A percentile compares a stretch with the other conserved stretches of the same genome.
Conservation (phyloP, 495 filamentous ascomycete species). For the Trichoderma asperelloides region DNA sequence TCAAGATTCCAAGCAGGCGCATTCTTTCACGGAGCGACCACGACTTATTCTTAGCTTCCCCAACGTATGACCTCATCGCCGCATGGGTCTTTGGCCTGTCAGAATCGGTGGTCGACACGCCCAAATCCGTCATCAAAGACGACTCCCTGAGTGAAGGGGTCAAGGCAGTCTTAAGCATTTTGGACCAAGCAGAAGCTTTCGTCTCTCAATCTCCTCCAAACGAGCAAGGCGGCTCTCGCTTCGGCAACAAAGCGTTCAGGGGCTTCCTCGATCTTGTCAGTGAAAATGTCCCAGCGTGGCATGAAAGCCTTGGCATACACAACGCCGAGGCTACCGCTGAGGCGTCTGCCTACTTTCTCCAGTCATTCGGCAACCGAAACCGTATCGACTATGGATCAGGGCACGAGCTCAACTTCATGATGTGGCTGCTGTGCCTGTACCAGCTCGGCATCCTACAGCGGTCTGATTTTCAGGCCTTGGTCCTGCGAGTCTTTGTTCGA, state of each 20-base stretch:
- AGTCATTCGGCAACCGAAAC: conserved; percentile 75
- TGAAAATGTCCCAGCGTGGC: conserved; percentile 47
- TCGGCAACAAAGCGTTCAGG: conserved; percentile 89
- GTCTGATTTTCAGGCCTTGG: conserved; percentile 60
- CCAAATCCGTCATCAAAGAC: conserved; percentile 56
- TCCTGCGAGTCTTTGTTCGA: conserved; percentile 67
- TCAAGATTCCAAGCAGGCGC: conserved; percentile 57
- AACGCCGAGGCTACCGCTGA: conserved; percentile 54
- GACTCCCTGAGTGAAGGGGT: conserved; percentile 47
- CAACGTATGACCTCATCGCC: conserved; percentile 66
- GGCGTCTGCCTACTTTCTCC: conserved; percentile 66
- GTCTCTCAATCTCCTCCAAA: conserved; percentile 62
- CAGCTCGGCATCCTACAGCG: conserved; percentile 58
- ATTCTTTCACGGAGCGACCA: conserved; percentile 78
- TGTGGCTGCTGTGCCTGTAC: conserved; percentile 86
- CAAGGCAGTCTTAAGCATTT: conserved; percentile 55
- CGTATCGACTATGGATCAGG: conserved; percentile 97
- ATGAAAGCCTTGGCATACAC: conserved; percentile 45
- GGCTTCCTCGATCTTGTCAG: conserved; percentile 65
- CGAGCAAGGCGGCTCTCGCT: conserved; percentile 79
- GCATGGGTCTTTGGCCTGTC: conserved; percentile 81
- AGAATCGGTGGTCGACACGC: conserved; percentile 67
- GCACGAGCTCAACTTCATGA: conserved; percentile 91
- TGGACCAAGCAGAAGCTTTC: conserved; percentile 55
- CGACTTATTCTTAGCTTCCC: conserved; percentile 67